Base-by-base conservation (phyloP, 2,329 filamentous ascomycete genomes). In the Didymosphaeria variabile region DNA sequence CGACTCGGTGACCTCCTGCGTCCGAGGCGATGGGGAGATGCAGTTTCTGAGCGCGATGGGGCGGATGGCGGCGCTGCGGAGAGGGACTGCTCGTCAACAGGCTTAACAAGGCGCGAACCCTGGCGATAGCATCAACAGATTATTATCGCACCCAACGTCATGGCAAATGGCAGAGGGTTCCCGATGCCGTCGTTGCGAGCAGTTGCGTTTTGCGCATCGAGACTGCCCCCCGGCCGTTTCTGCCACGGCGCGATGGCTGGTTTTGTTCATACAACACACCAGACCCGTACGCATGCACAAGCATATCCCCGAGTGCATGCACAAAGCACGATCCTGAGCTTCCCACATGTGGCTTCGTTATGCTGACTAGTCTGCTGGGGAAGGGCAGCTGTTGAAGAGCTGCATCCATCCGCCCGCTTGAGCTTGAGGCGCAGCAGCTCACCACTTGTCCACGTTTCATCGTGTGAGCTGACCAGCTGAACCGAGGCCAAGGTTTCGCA, bases 51-150 rank as follows among this genome's bases (percentile, higher is more conserved):
- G 50, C 46, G 12, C 21, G 21, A 15, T 17, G 21, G 15, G 15
- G 36, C 21, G 34, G 38, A 17, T 31, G 45, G 38, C 56, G 56
- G 61, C 56, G 59, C 55, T 57, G 42, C 19, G n/a, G 42, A 45
- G 42, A 23, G 19, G 42, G 21, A 21, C 19, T 45, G 42, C 42
- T 45, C 19, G n/a, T 59, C 61, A 62, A 40, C 65, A 63, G 36
- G 65, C 10, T 59, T 58, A 62, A 40, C 65, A 63, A 40, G 65
- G 60, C 65, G 57, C 17, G 9, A 65, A 59, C 65, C 65, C 58
- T 56, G 59, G 58, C 60, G 36, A 62, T 65, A 65, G 53, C 51
- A 45, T 34, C 13, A 23, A 23, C 17, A 29, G 17, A 59, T 57
- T 60, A 29, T 57, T 51, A 36, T 49, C 21, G 9, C 19, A 21